Evolutionary conservation across 768 basidiomycete species (phyloP).

Genomic region (Tephrocybe sp.): DNA sequence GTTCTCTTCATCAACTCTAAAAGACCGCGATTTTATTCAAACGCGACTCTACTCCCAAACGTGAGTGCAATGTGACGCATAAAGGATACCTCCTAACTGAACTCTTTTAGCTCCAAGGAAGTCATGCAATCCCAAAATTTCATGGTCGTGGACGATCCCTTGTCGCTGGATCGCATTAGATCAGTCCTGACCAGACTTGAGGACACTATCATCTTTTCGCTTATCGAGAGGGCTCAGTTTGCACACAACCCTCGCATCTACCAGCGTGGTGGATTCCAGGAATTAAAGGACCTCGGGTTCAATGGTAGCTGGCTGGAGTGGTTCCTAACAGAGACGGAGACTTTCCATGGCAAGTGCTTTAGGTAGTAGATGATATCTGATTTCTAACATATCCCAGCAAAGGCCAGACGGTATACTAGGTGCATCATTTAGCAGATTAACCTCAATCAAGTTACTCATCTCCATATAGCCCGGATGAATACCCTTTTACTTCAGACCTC

Average conservation of each 20-base stretch:
- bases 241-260: slow-evolving; percentile 92
- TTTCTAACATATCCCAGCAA: slow-evolving; percentile 56
- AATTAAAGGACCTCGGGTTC: slow-evolving; percentile 72
- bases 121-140: slow-evolving; percentile 68
- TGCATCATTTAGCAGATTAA: slow-evolving; percentile 23
- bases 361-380: slow-evolving; percentile 5
- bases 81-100: too few relatives aligned
- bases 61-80: too few relatives aligned
- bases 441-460: not conserved
- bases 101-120: not conserved
- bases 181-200: slow-evolving; percentile 87
- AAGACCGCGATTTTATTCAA: too few relatives aligned
- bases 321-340: slow-evolving; percentile 95
- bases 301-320: slow-evolving; percentile 93
- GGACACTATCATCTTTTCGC: slow-evolving; percentile 97
- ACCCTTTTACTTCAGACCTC: slow-evolving; percentile 85
- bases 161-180: slow-evolving; percentile 87
- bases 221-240: slow-evolving; percentile 98
- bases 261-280: slow-evolving; percentile 71
- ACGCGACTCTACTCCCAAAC: too few relatives aligned
- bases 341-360: slow-evolving; percentile 77
- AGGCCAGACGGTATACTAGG: slow-evolving; percentile 95
- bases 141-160: slow-evolving; percentile 72
- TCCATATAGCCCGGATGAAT: slow-evolving; percentile 85
- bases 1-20: too few relatives aligned